Base-by-base conservation (phyloP, 2,329 filamentous ascomycete genomes). In the Talaromyces funiculosus region DNA sequence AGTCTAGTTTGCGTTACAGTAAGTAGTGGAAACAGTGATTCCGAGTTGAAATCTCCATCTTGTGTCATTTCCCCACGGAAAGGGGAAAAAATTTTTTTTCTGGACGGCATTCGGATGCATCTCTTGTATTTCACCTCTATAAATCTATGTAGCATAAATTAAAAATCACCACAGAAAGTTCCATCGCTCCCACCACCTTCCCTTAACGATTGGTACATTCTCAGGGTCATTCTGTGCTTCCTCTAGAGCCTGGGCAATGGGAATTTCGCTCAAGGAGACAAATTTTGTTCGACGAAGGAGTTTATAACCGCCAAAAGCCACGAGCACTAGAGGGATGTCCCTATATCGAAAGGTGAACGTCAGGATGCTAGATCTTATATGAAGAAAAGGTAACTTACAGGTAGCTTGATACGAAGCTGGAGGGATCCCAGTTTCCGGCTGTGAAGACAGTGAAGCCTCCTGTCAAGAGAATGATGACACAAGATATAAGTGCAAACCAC, bases 381-480 rank as follows among this genome's bases (percentile, higher is more conserved):
- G 14, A 3, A 14, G 16, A n/a, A 7, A 49, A 35, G 10, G 16
- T 2, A 0, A 88, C 76, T 75, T 80, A 87, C 82, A 88, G 67
- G 63, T 88, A 88, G 0, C 84, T 81, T 0, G 85, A 86, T 1
- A 87, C 80, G 64, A 88, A 88, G 1, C 72, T 75, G 20, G 79
- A 79, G 0, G 82, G 67, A 59, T 81, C 76, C 84, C 84, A 87
- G 61, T 83, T 81, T 2, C 84, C 84, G 37, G 73, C 73, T 1
- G 83, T 85, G 61, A 88, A 88, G 3, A 84, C 82, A 1, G 76
- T 40, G 65, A 91, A 91, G 0, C 88, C 88, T 38, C 85, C 84
- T 3, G 89, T 91, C 42, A 91, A 77, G 3, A 92, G 75, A 62
- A 90, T 86, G 42, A 88, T 72, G 29, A 86, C 75, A 67, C 81